Percentiles rank a stretch among this genome's conserved stretches.
Evolutionary conservation across 345 rosid species (phyloP).

Genomic region (Corchorus olitorius): DNA sequence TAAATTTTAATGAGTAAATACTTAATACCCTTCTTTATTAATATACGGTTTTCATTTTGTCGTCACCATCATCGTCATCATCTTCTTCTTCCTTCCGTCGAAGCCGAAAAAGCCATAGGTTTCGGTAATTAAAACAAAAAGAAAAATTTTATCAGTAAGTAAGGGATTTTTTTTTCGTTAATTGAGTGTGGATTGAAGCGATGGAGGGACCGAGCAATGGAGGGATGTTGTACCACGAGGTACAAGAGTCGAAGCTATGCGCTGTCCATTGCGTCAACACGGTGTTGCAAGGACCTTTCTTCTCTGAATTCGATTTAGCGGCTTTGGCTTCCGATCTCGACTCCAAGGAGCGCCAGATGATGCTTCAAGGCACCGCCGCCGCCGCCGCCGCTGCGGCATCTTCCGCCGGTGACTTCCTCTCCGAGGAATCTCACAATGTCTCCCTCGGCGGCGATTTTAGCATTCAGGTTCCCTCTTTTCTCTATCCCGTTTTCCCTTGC

Average conservation of each 20-base stretch:
- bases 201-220: slow-evolving; percentile 89
- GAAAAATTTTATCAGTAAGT: neutral
- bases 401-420: slow-evolving; percentile 67
- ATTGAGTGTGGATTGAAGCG: neutral
- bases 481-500: neutral
- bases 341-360: slow-evolving; percentile 74
- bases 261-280: slow-evolving; percentile 99
- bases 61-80: neutral
- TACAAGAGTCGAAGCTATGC: slow-evolving; percentile 94
- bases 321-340: slow-evolving; percentile 96
- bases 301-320: slow-evolving; percentile 92
- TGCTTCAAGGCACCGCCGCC: slow-evolving; percentile 47
- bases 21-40: neutral
- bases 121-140: neutral
- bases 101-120: neutral
- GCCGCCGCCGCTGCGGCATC: slow-evolving; percentile 29
- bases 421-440: slow-evolving; percentile 91
- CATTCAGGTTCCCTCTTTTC: slow-evolving; percentile 60
- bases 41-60: no score
- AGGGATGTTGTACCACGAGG: slow-evolving; percentile 98
- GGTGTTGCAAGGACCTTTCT: slow-evolving; percentile 93
- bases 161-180: neutral
- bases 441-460: slow-evolving; percentile 95
- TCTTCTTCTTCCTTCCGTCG: slow-evolving; percentile 6
- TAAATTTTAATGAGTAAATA: no score